Conservation (phyloP, 768 basidiomycete species). For the Serendipita vermifera region DNA sequence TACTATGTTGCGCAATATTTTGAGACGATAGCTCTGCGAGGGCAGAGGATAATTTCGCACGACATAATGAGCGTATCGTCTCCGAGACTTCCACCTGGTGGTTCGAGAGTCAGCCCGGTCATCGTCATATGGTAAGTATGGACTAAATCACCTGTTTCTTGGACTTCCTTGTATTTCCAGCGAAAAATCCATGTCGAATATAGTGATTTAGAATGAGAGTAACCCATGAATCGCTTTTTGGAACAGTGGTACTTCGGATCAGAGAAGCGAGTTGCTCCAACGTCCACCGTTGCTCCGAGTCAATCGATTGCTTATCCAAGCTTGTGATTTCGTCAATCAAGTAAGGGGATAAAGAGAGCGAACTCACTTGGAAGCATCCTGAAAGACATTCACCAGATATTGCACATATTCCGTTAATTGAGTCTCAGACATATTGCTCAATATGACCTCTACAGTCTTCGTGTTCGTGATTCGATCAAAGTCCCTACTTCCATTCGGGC, state of each 20-base stretch:
- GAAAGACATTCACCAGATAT: constrained; percentile 56
- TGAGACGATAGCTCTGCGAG: constrained; percentile 2
- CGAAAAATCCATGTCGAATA: constrained; percentile 66
- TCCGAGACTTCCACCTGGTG: no score
- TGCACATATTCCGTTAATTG: constrained; percentile 69
- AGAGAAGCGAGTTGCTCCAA: constrained; percentile 73
- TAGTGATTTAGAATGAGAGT: constrained; percentile 68
- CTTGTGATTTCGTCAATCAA: not conserved
- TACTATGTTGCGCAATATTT: not conserved
- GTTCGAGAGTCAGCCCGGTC: no score
- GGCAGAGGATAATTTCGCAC: not conserved
- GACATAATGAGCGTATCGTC: no score
- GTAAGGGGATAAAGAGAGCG: not conserved
- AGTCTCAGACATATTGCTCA: constrained; percentile 54
- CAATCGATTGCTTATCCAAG: constrained; percentile 27
- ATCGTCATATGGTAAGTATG: no score
- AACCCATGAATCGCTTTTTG: constrained; percentile 70
- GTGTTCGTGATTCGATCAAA: constrained; percentile 90
- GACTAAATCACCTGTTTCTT: constrained; percentile 4
- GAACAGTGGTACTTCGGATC: constrained; percentile 64
- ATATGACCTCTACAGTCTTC: constrained; percentile 78
- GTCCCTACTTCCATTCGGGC: constrained; percentile 66
- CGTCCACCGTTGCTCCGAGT: constrained; percentile 62
- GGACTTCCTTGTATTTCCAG: constrained; percentile 40
- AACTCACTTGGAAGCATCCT: constrained; percentile 27